Evolutionary conservation across 345 rosid genomes (phyloP).

Genomic region (Citrus mangshanensis): DNA sequence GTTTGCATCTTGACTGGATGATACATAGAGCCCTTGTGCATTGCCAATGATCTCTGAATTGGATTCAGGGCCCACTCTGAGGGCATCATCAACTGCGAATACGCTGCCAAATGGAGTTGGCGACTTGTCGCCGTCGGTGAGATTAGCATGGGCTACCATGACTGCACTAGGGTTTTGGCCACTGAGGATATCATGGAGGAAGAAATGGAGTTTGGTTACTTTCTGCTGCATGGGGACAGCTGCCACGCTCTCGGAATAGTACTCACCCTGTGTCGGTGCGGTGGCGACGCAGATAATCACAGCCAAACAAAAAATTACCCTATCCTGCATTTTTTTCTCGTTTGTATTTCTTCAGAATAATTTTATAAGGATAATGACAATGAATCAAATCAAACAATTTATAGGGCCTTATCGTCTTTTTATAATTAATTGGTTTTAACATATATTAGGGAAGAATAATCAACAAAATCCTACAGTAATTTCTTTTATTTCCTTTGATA

Average conservation of each 20-base stretch:
- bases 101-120: conserved; percentile 44
- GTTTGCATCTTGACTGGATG: conserved; percentile 16
- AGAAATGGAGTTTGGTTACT: conserved; percentile 56
- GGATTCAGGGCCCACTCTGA: conserved; percentile 35
- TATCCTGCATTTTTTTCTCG: conserved; percentile 7
- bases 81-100: conserved; percentile 42
- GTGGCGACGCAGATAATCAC: conserved; percentile 2
- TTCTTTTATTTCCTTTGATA: background rate
- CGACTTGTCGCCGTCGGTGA: conserved; percentile 30
- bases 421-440: no score
- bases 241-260: conserved; percentile 11
- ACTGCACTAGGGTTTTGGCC: conserved; percentile 56
- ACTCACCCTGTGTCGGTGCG: background rate
- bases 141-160: conserved; percentile 39
- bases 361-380: background rate
- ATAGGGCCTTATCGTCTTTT: background rate
- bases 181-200: conserved; percentile 60
- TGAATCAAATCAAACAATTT: background rate
- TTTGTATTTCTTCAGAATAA: background rate
- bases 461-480: background rate
- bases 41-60: conserved; percentile 33
- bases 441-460: background rate
- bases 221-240: conserved; percentile 21
- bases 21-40: conserved; percentile 41
- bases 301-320: background rate